Evolutionary conservation across 768 basidiomycete genomes (phyloP), one percentile per base, ranked within the genome.

Genomic region (Baorangia bicolor): DNA sequence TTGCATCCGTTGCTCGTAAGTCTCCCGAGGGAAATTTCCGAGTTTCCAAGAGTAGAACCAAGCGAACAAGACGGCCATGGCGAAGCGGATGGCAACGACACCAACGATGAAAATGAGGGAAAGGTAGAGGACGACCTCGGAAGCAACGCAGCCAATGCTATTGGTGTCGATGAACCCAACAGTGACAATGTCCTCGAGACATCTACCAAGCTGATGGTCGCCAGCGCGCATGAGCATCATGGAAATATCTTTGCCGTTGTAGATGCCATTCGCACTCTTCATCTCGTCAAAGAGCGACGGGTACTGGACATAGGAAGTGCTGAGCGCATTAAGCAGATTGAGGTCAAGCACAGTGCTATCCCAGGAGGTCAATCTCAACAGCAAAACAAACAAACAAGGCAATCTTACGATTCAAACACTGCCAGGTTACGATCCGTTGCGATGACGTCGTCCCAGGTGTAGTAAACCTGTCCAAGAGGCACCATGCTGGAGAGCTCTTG

Each of bases 21-120:
- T 92, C 75, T 99, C 97, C 37, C 84, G 81, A 58, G 90, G 88
- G 80, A 96, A 98, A 60, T 91, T 89, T 45, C 97, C 97, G 39
- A 99, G 79, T 65, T 86, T 86, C 87, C 91, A 94, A n/a, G 90
- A 93, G 71, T 92, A 89, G 82, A 98, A 98, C 97, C 97, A 99
- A 25, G 90, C 82, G 74, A 98, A 99, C 70, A 96, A 79, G 67
- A 97, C 91, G 44, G 97, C 97, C 94, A 98, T 96, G 63, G 82
- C 77, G 75, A 98, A 99, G 34, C 94, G 91, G 70, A 97, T 94
- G 51, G 84, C 81, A 60, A 98, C 96, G 58, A 98, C 96, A 57
- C 96, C 96, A 59, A 96, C 88, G 70, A 99, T 98, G 82, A 98
- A 97, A 61, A 94, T 82, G 64, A 98, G 86, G 44, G 96, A 98